Evolutionary conservation across 2,329 filamentous ascomycete genomes (phyloP), one percentile per base, ranked within the genome.

Genomic region (Pseudogymnoascus sp.): DNA sequence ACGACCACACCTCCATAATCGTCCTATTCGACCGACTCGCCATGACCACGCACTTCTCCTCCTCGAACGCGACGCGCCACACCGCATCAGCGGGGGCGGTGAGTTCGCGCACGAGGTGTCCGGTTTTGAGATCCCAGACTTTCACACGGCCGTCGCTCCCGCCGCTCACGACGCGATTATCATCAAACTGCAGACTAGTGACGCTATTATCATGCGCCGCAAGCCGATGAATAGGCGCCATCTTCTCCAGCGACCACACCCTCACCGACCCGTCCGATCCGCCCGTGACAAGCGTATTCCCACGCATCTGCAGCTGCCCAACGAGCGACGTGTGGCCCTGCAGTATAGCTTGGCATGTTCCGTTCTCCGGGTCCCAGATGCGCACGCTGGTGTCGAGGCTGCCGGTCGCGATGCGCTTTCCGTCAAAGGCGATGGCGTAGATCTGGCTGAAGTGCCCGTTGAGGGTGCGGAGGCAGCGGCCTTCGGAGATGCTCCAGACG

Each of bases 1-100:
- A 97, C 8, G 90, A 93, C 91, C 92, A 97, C 3, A 96, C 93
- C 87, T 99, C 95, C 95, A 99, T 99, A 66, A 97, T 89, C 0
- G 96, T 97, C 66, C 93, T 87, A 63, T 87, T 88, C 61, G 86
- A 86, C 65, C 93, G 84, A 70, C 91, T 89, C 7, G 95, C 95
- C 82, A 99, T 90, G 34, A 96, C 93, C 31, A 99, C 93, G 64
- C 93, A 96, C 76, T 97, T 97, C 76, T 99, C 95, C 68, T 96
- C 93, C 73, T 99, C 95, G 74, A 99, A 99, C 0, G 96, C 95
- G 36, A 99, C 93, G 65, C 95, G 85, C 95, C 95, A 99, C 0
- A 99, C 95, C 14, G 93, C 93, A 73, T 99, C 93, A 0, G 93
- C 91, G 62, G 93, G 92, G 18, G 89, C 87, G 56, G 93, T 93